These are phyloP conservation scores for Colletotrichum siamense DNA, from an alignment of 2,329 filamentous ascomycete species.

Conservation along the genomic window DNA sequence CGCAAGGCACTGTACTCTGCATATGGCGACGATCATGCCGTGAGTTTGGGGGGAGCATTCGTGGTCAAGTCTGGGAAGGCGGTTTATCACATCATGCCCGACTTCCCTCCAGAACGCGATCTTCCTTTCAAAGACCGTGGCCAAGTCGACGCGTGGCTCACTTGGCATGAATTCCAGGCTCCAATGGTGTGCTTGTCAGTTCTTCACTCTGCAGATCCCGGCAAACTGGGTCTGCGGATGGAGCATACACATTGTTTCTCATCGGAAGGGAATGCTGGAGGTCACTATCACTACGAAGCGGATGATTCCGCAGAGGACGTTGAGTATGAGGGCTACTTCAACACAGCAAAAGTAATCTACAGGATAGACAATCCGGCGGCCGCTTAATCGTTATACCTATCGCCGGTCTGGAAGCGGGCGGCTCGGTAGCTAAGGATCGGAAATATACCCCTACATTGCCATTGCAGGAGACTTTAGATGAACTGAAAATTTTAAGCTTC, in stretches of 20 bases:
- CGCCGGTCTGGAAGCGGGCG: not conserved
- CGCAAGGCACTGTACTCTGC: constrained; percentile 29
- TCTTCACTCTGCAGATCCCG: constrained; percentile 46
- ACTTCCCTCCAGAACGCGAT: constrained; percentile 37
- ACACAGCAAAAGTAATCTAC: constrained; percentile 44
- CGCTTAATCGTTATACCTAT: not conserved
- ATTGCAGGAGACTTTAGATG: not conserved
- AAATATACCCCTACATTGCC: not conserved
- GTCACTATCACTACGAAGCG: constrained; percentile 50
- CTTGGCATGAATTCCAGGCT: constrained; percentile 39
- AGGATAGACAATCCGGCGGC: constrained; percentile 35
- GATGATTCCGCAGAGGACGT: constrained; percentile 35
- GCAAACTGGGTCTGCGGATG: constrained; percentile 42
- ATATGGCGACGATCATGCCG: constrained; percentile 35
- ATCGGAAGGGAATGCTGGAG: constrained; percentile 35
- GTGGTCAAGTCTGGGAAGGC: constrained; percentile 40
- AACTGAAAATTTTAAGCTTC: not conserved
- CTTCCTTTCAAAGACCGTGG: constrained; percentile 30
- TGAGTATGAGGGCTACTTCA: constrained; percentile 53
- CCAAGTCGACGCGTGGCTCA: constrained; percentile 42
- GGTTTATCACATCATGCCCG: constrained; percentile 49
- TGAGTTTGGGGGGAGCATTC: constrained; percentile 48
- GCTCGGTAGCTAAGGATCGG: not conserved
- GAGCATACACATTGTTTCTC: constrained; percentile 55
- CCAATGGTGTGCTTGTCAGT: constrained; percentile 45